These are phyloP conservation scores for Termitomyces sp. DNA, from an alignment of 768 basidiomycete species.

Conservation along the genomic window DNA sequence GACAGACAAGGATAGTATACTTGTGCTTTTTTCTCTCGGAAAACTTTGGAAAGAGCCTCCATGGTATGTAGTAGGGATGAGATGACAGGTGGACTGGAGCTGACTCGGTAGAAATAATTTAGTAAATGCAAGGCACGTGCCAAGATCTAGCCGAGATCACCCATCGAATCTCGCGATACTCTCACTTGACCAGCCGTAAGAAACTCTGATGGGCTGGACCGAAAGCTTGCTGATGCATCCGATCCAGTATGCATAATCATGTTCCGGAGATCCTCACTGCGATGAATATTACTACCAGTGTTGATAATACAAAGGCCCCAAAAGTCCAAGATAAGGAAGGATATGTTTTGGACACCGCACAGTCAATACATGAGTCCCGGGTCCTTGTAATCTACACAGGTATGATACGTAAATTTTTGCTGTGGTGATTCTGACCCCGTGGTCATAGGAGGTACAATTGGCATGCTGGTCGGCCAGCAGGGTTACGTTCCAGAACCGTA, in stretches of 20 bases:
- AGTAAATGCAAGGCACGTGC: constrained; percentile 21
- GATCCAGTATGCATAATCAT: not conserved
- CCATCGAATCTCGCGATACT: not conserved
- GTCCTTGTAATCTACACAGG: constrained; percentile 89
- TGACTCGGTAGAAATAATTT: constrained; percentile 13
- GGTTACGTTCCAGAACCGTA: constrained; percentile 85
- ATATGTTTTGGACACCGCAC: constrained; percentile 44
- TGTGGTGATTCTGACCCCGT: not conserved
- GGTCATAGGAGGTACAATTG: constrained; percentile 71
- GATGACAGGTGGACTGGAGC: constrained; percentile 7
- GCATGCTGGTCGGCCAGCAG: constrained; percentile 73
- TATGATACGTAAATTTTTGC: constrained; percentile 1
- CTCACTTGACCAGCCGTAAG: not conserved
- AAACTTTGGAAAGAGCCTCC: constrained; percentile 68
- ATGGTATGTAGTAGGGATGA: constrained; percentile 28
- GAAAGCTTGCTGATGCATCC: not conserved
- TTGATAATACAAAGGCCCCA: not conserved
- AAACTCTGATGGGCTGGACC: not conserved
- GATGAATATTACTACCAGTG: not conserved
- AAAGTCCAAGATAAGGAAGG: not conserved
- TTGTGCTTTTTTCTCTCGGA: constrained; percentile 57
- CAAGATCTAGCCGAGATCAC: not conserved
- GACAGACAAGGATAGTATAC: constrained; percentile 22
- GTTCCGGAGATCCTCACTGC: not conserved
- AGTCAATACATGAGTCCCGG: constrained; percentile 58